phyloP scores from a whole-genome alignment of 768 basidiomycete genomes.

The Symmetrospora coprosmae region DNA sequence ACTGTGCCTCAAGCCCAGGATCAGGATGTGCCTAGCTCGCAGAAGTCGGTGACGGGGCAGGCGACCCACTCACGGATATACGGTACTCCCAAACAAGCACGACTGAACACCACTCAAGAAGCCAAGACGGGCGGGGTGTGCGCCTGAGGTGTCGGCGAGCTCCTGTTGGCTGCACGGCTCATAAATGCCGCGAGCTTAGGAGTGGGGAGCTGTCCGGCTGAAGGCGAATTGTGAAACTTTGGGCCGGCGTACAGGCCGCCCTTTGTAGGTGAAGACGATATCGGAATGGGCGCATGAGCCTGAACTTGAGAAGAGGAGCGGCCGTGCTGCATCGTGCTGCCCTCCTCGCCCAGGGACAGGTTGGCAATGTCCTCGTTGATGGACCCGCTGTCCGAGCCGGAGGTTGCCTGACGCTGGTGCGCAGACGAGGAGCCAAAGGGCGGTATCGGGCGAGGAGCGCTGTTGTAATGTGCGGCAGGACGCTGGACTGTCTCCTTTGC shows the following conservation, averaged over 20 bases:
- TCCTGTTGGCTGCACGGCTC: too few species aligned
- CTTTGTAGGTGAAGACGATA: background rate
- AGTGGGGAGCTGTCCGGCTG: slow-evolving; percentile 12
- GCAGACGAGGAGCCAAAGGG: background rate
- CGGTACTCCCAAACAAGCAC: too few species aligned
- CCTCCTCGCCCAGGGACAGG: background rate
- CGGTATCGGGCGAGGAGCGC: background rate
- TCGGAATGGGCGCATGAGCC: background rate
- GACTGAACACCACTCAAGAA: too few species aligned
- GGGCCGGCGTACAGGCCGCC: slow-evolving; percentile 19
- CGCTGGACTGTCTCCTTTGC: background rate
- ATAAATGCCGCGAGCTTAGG: slow-evolving; percentile 7
- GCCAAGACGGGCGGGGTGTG: too few species aligned
- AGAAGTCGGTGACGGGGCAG: too few species aligned
- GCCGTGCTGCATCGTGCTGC: too few species aligned
- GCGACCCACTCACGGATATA: too few species aligned
- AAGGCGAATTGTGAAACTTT: slow-evolving; percentile 24
- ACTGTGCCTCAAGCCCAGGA: too few species aligned
- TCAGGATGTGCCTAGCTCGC: too few species aligned
- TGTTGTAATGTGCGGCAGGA: background rate
- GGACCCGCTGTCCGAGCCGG: background rate
- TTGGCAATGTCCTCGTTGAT: background rate
- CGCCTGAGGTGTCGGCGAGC: too few species aligned
- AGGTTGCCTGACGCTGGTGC: background rate
- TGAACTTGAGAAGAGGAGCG: background rate